These are phyloP conservation scores for Bidens hawaiensis DNA, from an alignment of 140 eudicot genomes.

Conservation along the genomic window DNA sequence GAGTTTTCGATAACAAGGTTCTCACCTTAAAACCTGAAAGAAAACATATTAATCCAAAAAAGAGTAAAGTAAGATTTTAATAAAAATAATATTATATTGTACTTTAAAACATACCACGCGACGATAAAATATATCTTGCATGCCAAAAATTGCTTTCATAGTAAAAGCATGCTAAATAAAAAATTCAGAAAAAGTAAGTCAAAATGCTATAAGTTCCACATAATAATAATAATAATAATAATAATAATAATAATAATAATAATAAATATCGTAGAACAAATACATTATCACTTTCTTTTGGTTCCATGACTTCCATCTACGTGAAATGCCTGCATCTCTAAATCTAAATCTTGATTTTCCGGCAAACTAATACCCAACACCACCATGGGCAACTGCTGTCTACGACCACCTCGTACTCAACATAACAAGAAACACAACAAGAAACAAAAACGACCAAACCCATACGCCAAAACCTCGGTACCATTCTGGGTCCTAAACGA, in stretches of 20 bases:
- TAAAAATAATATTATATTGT: neutral
- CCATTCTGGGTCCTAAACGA: constrained; percentile 58
- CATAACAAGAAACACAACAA: constrained; percentile 14
- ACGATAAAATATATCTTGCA: neutral
- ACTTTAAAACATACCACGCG: constrained; percentile 1
- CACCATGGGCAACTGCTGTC: too few species aligned
- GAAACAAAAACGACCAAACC: constrained; percentile 40
- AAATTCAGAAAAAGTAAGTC: neutral
- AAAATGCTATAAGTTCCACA: too few species aligned
- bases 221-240: neutral
- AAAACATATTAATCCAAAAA: neutral
- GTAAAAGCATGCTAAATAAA: constrained; percentile 4
- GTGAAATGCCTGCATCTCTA: constrained; percentile 25
- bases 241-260: neutral
- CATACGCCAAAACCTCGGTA: constrained; percentile 48
- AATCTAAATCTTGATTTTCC: constrained; percentile 23
- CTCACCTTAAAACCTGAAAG: too few species aligned
- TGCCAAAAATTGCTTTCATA: neutral
- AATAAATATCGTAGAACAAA: neutral
- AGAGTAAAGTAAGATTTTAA: neutral
- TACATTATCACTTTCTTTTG: constrained; percentile 13
- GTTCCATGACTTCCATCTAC: constrained; percentile 5
- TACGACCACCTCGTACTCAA: constrained; percentile 37
- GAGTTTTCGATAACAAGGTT: neutral
- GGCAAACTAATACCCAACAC: constrained; percentile 14